Conservation (phyloP, 805 yeast species). For the Yamadazyma phyllophila region DNA sequence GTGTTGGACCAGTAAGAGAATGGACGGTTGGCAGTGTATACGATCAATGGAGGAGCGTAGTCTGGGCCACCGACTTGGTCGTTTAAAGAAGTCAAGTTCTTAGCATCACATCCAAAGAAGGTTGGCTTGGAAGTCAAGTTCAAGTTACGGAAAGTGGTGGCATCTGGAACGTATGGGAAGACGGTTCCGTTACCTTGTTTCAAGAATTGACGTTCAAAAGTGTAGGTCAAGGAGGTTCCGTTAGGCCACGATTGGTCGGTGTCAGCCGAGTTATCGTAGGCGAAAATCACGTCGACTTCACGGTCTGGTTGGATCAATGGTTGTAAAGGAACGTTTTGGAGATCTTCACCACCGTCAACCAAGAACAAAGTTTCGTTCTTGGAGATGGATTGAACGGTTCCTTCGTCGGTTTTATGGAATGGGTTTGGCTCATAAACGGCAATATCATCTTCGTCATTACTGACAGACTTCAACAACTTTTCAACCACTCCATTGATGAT, state of each 20-base stretch:
- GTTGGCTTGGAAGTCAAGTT: conserved; percentile 69
- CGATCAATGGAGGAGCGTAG: conserved; percentile 65
- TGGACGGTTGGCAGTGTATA: conserved; percentile 75
- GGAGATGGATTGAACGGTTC: conserved; percentile 17
- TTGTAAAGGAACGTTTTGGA: conserved; percentile 35
- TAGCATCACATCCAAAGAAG: conserved; percentile 79
- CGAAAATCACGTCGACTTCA: conserved; percentile 35
- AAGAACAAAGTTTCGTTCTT: conserved; percentile 26
- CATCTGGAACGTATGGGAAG: conserved; percentile 81
- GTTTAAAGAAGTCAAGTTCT: conserved; percentile 53
- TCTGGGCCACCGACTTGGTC: conserved; percentile 10
- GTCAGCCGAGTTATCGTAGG: conserved; percentile 39
- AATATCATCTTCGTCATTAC: conserved; percentile 57
- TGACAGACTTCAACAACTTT: conserved; percentile 30
- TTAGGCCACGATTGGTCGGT: conserved; percentile 35
- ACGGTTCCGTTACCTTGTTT: conserved; percentile 54
- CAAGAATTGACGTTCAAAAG: conserved; percentile 35
- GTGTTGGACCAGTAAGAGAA: conserved; percentile 65
- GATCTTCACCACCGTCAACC: conserved; percentile 44
- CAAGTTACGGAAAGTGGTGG: conserved; percentile 51
- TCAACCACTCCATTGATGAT: conserved; percentile 21
- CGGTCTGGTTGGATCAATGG: conserved; percentile 38
- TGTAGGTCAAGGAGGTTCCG: conserved; percentile 32
- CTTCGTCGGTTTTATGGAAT: conserved; percentile 39
- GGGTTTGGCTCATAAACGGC: conserved; percentile 77